Conservation (phyloP, 192 early-diverging fungal species). For the Lobosporangium transversale region DNA sequence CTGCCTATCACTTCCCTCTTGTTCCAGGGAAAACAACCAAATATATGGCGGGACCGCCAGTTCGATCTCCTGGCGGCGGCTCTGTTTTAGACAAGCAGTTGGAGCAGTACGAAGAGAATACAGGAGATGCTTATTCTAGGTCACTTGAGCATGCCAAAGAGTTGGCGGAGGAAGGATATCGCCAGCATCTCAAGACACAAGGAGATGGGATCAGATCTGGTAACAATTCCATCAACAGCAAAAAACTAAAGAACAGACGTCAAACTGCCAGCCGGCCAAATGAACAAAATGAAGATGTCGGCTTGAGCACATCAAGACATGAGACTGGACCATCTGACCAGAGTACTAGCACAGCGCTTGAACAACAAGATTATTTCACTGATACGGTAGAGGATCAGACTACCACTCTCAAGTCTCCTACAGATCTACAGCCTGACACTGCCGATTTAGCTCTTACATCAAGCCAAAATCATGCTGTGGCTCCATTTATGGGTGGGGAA, state of each 20-base stretch:
- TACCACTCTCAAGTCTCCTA: conserved; percentile 1
- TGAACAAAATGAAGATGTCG: conserved; percentile 9
- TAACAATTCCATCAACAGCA: conserved; percentile 8
- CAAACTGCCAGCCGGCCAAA: conserved; percentile 35
- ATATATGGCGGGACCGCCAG: conserved; percentile 39
- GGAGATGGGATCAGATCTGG: conserved; percentile 23
- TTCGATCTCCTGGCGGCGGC: conserved; percentile 59
- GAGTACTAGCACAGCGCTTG: conserved; percentile 7
- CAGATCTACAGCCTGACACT: not conserved
- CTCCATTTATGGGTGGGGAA: conserved; percentile 61
- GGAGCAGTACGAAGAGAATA: conserved; percentile 56
- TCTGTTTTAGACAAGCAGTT: conserved; percentile 63
- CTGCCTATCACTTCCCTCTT: conserved; percentile 65
- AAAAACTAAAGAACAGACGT: conserved; percentile 36
- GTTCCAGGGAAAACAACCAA: conserved; percentile 48
- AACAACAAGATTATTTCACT: conserved; percentile 29
- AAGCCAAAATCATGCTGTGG: not conserved
- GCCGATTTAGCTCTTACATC: conserved; percentile 11
- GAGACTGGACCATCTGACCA: not conserved
- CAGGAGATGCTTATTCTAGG: conserved; percentile 43
- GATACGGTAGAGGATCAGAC: not conserved
- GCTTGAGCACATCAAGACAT: conserved; percentile 2
- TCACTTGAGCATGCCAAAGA: conserved; percentile 32
- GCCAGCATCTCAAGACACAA: conserved; percentile 19
- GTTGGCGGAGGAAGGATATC: conserved; percentile 32